These are phyloP conservation scores for Umbilicus rupestris DNA, from an alignment of 164 flowering plant species.

Conservation along the genomic window DNA sequence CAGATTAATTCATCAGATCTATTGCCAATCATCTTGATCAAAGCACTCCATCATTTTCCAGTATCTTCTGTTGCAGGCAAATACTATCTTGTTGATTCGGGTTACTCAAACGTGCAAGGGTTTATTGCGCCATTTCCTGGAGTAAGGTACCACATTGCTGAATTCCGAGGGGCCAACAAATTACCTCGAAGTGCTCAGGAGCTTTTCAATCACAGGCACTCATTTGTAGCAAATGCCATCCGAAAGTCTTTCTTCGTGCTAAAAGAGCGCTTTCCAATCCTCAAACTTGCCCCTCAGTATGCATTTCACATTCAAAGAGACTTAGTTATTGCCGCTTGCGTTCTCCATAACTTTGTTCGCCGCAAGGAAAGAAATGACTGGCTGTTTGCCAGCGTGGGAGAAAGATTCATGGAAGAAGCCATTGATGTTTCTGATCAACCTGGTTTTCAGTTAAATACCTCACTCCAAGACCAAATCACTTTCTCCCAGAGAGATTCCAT, in stretches of 20 bases:
- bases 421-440: conserved; percentile 36
- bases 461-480: conserved; percentile 40
- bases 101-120: conserved; percentile 43
- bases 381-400: conserved; percentile 33
- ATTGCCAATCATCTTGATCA: not conserved
- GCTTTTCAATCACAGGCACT: conserved; percentile 66
- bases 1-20: too few species aligned
- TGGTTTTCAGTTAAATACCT: conserved; percentile 26
- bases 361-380: conserved; percentile 54
- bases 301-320: conserved; percentile 68
- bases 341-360: conserved; percentile 55
- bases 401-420: conserved; percentile 22
- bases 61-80: conserved; percentile 32
- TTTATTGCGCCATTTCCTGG: conserved; percentile 63
- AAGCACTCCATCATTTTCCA: not conserved
- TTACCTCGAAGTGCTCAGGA: conserved; percentile 55
- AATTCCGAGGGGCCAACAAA: conserved; percentile 50
- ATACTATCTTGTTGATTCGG: conserved; percentile 64
- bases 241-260: conserved; percentile 35
- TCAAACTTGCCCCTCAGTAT: conserved; percentile 62
- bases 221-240: conserved; percentile 42
- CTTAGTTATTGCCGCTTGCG: conserved; percentile 71
- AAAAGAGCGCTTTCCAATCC: conserved; percentile 62
- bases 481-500: conserved; percentile 36
- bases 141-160: conserved; percentile 38